A percentile compares a stretch with the other conserved stretches of the same genome.
Evolutionary conservation across 305 asterid genomes (phyloP).

Genomic region (Rubia balearica): DNA sequence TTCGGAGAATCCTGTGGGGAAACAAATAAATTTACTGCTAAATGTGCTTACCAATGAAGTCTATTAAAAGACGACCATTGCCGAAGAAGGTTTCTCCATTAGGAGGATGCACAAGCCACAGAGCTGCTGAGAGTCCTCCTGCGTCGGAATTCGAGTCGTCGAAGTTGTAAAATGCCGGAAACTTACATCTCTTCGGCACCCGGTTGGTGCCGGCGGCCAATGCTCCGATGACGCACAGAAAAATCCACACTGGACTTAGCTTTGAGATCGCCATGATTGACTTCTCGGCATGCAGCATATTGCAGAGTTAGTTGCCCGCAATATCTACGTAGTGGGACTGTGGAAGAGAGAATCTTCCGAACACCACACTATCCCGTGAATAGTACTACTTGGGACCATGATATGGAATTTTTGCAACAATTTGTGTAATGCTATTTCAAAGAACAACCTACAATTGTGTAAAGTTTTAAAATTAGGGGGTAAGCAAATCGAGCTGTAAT

Average conservation of each 20-base stretch:
- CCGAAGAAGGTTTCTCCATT: constrained; percentile 26
- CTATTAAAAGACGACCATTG: constrained; percentile 24
- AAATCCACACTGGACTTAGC: constrained; percentile 2
- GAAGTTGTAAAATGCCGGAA: constrained; percentile 27
- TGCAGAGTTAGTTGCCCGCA: not conserved
- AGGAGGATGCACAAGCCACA: constrained; percentile 18
- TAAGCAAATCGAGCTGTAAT: no score
- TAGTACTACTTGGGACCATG: constrained; percentile 5
- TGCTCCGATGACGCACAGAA: not conserved
- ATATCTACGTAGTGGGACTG: not conserved
- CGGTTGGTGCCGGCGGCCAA: not conserved
- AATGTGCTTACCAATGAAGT: constrained; percentile 18
- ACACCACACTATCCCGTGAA: not conserved
- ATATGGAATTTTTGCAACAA: no score
- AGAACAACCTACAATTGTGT: no score
- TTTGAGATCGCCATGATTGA: constrained; percentile 15
- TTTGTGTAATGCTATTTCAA: not conserved
- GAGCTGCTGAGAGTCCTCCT: constrained; percentile 25
- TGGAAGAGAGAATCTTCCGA: not conserved
- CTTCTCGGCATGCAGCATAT: not conserved
- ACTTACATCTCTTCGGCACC: constrained; percentile 13
- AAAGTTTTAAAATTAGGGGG: no score
- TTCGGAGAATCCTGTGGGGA: no score
- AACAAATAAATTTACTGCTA: not conserved
- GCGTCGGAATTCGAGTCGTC: constrained; percentile 33